Percentiles rank a stretch among this genome's conserved stretches.
phyloP scores from a whole-genome alignment of 441 rosid species.

The Erysimum cheiri region DNA sequence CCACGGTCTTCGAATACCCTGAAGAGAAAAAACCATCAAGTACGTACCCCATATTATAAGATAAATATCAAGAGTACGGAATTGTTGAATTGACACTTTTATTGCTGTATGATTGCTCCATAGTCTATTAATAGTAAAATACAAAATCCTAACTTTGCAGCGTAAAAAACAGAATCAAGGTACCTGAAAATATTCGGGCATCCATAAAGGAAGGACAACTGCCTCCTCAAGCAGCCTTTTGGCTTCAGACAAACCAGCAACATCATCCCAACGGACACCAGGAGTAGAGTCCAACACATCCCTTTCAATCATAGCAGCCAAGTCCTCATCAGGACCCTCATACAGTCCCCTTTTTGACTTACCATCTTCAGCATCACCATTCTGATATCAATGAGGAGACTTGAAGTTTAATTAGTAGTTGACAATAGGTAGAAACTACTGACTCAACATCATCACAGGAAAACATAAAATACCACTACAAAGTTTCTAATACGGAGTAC shows the following conservation, averaged over 20 bases:
- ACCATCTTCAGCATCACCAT: slow-evolving; percentile 92
- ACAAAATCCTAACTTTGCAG: slow-evolving; percentile 5
- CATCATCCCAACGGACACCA: slow-evolving; percentile 99
- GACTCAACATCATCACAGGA: slow-evolving; percentile 6
- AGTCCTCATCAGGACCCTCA: slow-evolving; percentile 96
- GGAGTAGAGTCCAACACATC: slow-evolving; percentile 97
- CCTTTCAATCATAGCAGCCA: slow-evolving; percentile 99
- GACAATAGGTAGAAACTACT: not conserved
- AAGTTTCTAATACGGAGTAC: not conserved
- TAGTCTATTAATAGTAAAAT: not conserved
- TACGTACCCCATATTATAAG: slow-evolving; percentile 3
- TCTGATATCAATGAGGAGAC: slow-evolving; percentile 48
- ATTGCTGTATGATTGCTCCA: slow-evolving; percentile 8
- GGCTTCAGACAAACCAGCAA: slow-evolving; percentile 98
- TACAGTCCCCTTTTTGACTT: slow-evolving; percentile 79
- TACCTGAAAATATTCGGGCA: slow-evolving; percentile 99
- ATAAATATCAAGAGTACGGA: not conserved
- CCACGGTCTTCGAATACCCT: slow-evolving; percentile 92
- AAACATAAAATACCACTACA: not conserved
- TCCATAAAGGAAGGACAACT: slow-evolving; percentile 99
- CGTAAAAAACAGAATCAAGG: slow-evolving; percentile 21
- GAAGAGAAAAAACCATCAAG: not conserved
- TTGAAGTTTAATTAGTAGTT: not conserved
- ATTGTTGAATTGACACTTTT: slow-evolving; percentile 12
- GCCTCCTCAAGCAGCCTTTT: slow-evolving; percentile 99